These are phyloP conservation scores for Blumeria hordei DNA, from an alignment of 2,329 filamentous ascomycete genomes.

Conservation along the genomic window DNA sequence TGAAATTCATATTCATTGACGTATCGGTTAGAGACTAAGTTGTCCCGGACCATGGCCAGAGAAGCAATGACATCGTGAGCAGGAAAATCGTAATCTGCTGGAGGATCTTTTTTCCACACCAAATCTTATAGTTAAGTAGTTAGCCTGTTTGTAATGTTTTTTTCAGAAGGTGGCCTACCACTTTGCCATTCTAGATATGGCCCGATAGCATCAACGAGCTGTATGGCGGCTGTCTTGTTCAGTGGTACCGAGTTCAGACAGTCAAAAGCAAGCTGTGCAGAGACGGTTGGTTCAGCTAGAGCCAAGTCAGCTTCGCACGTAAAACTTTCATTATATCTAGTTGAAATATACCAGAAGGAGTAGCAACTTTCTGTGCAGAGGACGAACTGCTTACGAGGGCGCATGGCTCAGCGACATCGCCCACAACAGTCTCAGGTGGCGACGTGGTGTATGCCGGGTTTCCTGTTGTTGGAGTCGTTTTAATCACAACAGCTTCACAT, in stretches of 20 bases:
- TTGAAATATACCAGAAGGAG: slow-evolving; percentile 7
- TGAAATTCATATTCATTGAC: slow-evolving; percentile 22
- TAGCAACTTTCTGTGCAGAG: slow-evolving; percentile 6
- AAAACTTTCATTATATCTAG: not conserved
- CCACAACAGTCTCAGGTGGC: too few relatives aligned
- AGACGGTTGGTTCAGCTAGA: slow-evolving; percentile 10
- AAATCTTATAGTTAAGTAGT: slow-evolving; percentile 7
- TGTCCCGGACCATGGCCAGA: slow-evolving; percentile 22
- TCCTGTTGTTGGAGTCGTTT: too few relatives aligned
- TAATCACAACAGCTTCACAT: too few relatives aligned
- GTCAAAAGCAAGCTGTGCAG: slow-evolving; percentile 12
- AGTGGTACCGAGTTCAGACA: slow-evolving; percentile 13
- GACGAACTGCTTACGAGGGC: slow-evolving; percentile 10
- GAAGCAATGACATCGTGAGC: slow-evolving; percentile 22
- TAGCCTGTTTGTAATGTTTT: not conserved
- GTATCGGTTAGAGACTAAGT: slow-evolving; percentile 19
- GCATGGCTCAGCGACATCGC: slow-evolving; percentile 4
- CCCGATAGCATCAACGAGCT: slow-evolving; percentile 8
- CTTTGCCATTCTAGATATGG: slow-evolving; percentile 14
- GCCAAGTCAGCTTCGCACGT: not conserved
- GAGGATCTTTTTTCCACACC: slow-evolving; percentile 23
- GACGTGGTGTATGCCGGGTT: too few relatives aligned
- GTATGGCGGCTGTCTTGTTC: slow-evolving; percentile 9
- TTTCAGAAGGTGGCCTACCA: not conserved
- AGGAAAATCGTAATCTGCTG: slow-evolving; percentile 24